A percentile compares a stretch with the other conserved stretches of the same genome.
Conservation (phyloP, 345 rosid species). For the Erodium maritimum region DNA sequence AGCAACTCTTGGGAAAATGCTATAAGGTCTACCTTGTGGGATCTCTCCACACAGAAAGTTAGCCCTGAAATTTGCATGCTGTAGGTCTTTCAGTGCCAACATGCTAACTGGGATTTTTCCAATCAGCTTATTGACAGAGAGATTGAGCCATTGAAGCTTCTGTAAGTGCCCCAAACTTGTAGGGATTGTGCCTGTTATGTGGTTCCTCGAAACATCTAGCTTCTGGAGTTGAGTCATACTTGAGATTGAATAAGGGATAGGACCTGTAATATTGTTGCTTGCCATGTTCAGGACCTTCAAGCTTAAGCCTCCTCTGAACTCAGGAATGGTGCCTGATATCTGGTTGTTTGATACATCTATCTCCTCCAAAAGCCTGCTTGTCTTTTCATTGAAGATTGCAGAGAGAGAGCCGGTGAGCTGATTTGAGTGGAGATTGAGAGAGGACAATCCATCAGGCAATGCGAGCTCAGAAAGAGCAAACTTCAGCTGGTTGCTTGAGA, state of each 20-base stretch:
- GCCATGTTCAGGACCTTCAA: constrained; percentile 60
- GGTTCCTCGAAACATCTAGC: constrained; percentile 69
- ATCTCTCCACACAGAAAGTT: constrained; percentile 79
- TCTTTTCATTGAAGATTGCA: constrained; percentile 49
- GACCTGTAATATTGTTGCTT: constrained; percentile 65
- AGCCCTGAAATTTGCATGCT: constrained; percentile 74
- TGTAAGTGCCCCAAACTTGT: constrained; percentile 37
- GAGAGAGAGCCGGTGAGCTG: constrained; percentile 57
- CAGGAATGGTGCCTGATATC: constrained; percentile 60
- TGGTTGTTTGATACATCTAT: constrained; percentile 53
- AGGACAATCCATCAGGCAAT: constrained; percentile 49
- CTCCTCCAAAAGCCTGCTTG: constrained; percentile 59
- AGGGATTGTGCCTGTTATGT: constrained; percentile 58
- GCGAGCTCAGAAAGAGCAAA: constrained; percentile 45
- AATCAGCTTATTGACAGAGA: constrained; percentile 51
- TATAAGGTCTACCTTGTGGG: constrained; percentile 84
- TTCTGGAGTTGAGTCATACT: constrained; percentile 53
- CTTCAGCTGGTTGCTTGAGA: constrained; percentile 62
- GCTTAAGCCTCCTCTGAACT: constrained; percentile 44
- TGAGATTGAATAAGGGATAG: constrained; percentile 63
- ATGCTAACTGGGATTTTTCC: constrained; percentile 69
- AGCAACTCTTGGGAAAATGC: constrained; percentile 65
- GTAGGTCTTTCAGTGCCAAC: constrained; percentile 32
- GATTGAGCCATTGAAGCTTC: constrained; percentile 67
- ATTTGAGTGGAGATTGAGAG: constrained; percentile 58